These are phyloP conservation scores for Phytophthora boehmeriae DNA, from an alignment of 352 stramenopile genomes.

Conservation along the genomic window DNA sequence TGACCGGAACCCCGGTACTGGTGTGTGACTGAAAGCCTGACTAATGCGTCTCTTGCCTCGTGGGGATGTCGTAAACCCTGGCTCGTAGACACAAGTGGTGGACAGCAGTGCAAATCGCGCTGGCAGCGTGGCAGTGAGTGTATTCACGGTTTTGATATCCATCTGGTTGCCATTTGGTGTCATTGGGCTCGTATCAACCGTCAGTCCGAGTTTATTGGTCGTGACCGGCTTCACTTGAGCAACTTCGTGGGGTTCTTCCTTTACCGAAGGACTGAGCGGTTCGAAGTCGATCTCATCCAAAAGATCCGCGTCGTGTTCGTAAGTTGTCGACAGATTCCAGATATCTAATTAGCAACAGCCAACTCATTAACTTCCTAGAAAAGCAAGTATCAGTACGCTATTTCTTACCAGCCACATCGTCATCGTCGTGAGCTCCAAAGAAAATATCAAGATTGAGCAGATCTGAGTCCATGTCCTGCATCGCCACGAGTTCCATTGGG, in stretches of 20 bases:
- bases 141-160: constrained; percentile 24
- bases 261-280: constrained; percentile 31
- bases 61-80: constrained; percentile 39
- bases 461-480: constrained; percentile 45
- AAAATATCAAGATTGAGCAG: constrained; percentile 46
- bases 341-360: constrained; percentile 17
- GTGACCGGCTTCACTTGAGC: constrained; percentile 24
- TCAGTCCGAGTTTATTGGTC: constrained; percentile 20
- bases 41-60: constrained; percentile 44
- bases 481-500: constrained; percentile 19
- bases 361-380: neutral
- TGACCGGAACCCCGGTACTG: constrained; percentile 11
- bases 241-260: constrained; percentile 19
- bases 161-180: constrained; percentile 21
- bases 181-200: constrained; percentile 20
- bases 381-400: neutral
- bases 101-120: constrained; percentile 37
- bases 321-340: constrained; percentile 24
- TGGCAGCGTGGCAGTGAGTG: constrained; percentile 32
- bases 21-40: constrained; percentile 30
- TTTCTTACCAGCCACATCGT: constrained; percentile 30
- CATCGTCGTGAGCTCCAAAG: constrained; percentile 38
- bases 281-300: constrained; percentile 32
- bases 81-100: constrained; percentile 39
- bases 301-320: constrained; percentile 35